Evolutionary conservation across 495 filamentous ascomycete species (phyloP).

Genomic region (Trichoderma erinaceum): DNA sequence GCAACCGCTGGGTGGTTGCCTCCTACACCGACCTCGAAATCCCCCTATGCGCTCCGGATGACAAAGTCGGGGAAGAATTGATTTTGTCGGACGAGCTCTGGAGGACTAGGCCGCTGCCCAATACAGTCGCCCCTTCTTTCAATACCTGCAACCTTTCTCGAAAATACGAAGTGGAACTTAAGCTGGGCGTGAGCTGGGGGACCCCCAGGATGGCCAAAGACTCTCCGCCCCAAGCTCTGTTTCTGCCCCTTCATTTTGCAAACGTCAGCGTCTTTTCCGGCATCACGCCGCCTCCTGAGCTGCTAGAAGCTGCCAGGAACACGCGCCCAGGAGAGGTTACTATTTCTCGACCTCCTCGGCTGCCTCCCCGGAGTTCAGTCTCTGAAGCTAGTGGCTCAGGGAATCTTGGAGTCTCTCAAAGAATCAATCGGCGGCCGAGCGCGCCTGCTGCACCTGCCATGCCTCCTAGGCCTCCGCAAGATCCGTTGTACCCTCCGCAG

Average conservation of each 20-base stretch:
- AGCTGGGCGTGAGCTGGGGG: constrained; percentile 61
- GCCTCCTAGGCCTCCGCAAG: constrained; percentile 25
- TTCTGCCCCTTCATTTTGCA: constrained; percentile 71
- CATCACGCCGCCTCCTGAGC: constrained; percentile 70
- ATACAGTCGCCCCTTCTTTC: constrained; percentile 79
- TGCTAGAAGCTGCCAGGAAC: constrained; percentile 61
- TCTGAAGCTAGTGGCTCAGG: constrained; percentile 21
- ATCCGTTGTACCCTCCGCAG: constrained; percentile 44
- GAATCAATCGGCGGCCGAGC: constrained; percentile 14
- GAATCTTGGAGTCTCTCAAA: constrained; percentile 23
- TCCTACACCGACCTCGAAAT: constrained; percentile 60
- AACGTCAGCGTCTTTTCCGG: constrained; percentile 78
- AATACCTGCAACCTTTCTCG: constrained; percentile 81
- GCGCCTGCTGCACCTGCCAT: constrained; percentile 15
- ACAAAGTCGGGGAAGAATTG: constrained; percentile 58
- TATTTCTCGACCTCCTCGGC: constrained; percentile 11
- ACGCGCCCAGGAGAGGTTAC: constrained; percentile 18
- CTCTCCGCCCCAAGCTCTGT: constrained; percentile 57
- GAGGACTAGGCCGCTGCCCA: constrained; percentile 64
- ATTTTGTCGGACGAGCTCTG: constrained; percentile 62
- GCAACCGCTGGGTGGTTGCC: constrained; percentile 60
- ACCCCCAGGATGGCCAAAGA: constrained; percentile 22
- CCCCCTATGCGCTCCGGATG: constrained; percentile 51
- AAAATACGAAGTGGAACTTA: constrained; percentile 74
- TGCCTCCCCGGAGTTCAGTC: constrained; percentile 7